Evolutionary conservation across 352 stramenopile genomes (phyloP), one percentile per base, ranked within the genome.

Genomic region (Thalassiosira ordinaria): DNA sequence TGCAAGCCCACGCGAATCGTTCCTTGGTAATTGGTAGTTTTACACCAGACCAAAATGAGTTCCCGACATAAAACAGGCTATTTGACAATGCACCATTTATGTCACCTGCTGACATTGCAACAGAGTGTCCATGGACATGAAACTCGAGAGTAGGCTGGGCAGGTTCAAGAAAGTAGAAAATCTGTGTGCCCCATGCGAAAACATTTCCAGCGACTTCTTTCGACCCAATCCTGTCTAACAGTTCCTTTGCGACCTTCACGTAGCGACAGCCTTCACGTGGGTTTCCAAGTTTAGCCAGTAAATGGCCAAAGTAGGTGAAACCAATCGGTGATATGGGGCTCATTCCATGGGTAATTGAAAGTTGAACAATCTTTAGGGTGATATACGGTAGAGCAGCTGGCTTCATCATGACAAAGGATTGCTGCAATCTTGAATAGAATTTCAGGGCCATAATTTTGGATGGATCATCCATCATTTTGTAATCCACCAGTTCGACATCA

Each of bases 301-400:
- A 24, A 9, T 20, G 11, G 20, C 49, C 71, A 64, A 64, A 80
- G 47, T 55, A 51, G 14, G 60, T 51, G 59, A 78, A 78, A 31
- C 35, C 70, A 27, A 78, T 61, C 3, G 70, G 68, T 22, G 46
- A 60, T 13, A 59, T n/a, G 20, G 46, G 56, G 37, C 39, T 69
- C 60, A 80, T 49, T 29, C 71, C 71, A 56, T 74, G 41, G 16
- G 39, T 18, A 18, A 80, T 64, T 39, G 72, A 74, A n/a, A 80
- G 44, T 29, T 62, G 46, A 6, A 80, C 52, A 44, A 75, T 73
- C 53, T 64, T 59, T 5, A 80, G n/a, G 5, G 52, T 66, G 11
- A 75, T 27, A 51, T 52, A 39, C 35, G 71, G 71, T 13, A 41
- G 31, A 14, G 57, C 20, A 39, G 7, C n/a, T 37, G 61, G 61